These are phyloP conservation scores for Vigna trinervia DNA, from an alignment of 306 rosid species.

Conservation along the genomic window DNA sequence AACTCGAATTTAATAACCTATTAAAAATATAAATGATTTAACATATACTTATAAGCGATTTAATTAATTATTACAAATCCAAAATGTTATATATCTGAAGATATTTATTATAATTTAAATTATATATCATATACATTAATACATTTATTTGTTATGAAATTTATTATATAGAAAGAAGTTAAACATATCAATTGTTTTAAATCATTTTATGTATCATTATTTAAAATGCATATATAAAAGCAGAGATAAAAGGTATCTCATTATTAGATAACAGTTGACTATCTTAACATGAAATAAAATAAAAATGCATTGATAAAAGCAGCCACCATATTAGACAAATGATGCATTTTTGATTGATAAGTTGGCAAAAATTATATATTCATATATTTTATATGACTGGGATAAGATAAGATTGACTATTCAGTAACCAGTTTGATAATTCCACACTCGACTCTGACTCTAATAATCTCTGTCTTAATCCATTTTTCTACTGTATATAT, in stretches of 20 bases:
- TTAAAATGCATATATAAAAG: too few species aligned
- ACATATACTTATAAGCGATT: too few species aligned
- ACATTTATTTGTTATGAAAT: background rate
- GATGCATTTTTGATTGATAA: background rate
- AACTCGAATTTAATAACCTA: too few species aligned
- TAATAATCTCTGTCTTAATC: background rate
- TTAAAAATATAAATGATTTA: too few species aligned
- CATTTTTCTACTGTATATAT: background rate
- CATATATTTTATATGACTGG: background rate
- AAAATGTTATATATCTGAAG: too few species aligned
- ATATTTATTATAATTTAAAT: too few species aligned
- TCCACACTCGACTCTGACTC: background rate
- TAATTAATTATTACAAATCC: too few species aligned
- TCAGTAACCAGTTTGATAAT: background rate
- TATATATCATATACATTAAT: background rate
- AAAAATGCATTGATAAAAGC: background rate
- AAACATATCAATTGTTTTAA: background rate
- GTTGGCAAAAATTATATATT: background rate
- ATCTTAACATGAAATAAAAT: background rate
- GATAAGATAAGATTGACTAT: background rate
- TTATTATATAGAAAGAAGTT: background rate
- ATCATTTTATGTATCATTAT: background rate
- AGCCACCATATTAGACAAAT: constrained; percentile 17
- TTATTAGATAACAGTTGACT: constrained; percentile 23
- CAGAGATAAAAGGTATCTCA: too few species aligned